Conservation (phyloP, 129 eudicot species). For the Artemisia tridentata region DNA sequence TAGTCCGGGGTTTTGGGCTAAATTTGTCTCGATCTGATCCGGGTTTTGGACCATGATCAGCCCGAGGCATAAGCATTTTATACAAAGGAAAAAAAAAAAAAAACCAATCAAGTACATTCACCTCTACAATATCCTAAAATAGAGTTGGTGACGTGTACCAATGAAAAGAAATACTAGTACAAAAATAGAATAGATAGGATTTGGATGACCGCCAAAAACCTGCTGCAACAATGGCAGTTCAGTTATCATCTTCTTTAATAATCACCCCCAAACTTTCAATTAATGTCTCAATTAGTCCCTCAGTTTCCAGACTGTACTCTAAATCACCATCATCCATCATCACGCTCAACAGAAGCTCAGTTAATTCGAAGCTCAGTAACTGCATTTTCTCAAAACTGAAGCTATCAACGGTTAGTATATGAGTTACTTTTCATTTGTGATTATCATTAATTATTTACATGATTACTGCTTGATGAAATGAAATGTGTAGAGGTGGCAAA, state of each 20-base stretch:
- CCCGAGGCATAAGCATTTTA: no score
- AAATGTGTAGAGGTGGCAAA: no score
- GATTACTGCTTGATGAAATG: no score
- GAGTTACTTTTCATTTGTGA: no score
- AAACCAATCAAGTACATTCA: no score
- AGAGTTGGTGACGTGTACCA: slow-evolving; percentile 22
- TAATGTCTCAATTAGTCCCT: slow-evolving; percentile 27
- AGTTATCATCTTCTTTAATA: slow-evolving; percentile 35
- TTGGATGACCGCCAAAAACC: slow-evolving; percentile 51
- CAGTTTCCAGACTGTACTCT: slow-evolving; percentile 28
- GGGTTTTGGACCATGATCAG: no score
- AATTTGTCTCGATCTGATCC: no score
- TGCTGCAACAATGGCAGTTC: slow-evolving; percentile 53
- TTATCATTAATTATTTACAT: no score
- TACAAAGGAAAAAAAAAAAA: no score
- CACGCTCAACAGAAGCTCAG: slow-evolving; percentile 23
- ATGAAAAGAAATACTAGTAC: not conserved
- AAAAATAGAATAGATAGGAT: slow-evolving; percentile 35
- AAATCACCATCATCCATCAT: slow-evolving; percentile 22
- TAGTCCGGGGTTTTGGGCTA: no score
- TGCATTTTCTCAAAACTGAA: slow-evolving; percentile 46
- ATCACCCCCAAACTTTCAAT: slow-evolving; percentile 36
- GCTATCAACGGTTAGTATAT: slow-evolving; percentile 48
- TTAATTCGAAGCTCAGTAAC: slow-evolving; percentile 33
- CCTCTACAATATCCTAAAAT: no score